Percentiles rank a stretch among this genome's conserved stretches.
These are phyloP conservation scores for Phytomonas sp. DNA, from an alignment of 208 protist species.

Conservation along the genomic window DNA sequence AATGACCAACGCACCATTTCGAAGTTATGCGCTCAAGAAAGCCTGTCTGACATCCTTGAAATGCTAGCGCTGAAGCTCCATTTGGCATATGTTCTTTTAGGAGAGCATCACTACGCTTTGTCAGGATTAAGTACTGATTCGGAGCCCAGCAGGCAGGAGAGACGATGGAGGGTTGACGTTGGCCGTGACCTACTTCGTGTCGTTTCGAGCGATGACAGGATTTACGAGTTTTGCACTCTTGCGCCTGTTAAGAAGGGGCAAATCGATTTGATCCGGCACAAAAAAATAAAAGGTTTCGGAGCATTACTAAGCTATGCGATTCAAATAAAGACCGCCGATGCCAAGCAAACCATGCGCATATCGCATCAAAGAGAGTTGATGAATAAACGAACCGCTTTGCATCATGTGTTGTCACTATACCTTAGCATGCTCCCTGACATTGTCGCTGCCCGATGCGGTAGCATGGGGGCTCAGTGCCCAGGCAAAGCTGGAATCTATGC, in stretches of 20 bases:
- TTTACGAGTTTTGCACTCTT: not conserved
- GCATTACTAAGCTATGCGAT: not conserved
- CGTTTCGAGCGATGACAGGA: not conserved
- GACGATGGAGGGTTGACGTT: not conserved
- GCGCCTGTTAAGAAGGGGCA: not conserved
- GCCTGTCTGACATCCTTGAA: not conserved
- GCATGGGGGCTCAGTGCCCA: not conserved
- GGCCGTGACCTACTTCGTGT: not conserved
- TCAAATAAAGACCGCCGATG: not conserved
- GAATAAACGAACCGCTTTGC: not conserved
- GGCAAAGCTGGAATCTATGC: not conserved
- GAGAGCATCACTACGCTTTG: not conserved
- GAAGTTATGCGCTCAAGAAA: not conserved
- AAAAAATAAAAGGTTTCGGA: not conserved
- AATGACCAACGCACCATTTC: not conserved
- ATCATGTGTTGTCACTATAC: not conserved
- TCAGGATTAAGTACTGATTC: not conserved
- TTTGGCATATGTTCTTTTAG: not conserved
- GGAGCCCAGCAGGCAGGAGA: not conserved
- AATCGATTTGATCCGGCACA: not conserved
- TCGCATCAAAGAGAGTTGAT: not conserved
- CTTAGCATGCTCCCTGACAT: not conserved
- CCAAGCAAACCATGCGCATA: not conserved
- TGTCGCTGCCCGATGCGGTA: not conserved
- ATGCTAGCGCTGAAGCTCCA: not conserved